A percentile compares a stretch with the other conserved stretches of the same genome.
These are phyloP conservation scores for Yamagishiella unicocca DNA, from an alignment of 139 green algal species.

Conservation along the genomic window DNA sequence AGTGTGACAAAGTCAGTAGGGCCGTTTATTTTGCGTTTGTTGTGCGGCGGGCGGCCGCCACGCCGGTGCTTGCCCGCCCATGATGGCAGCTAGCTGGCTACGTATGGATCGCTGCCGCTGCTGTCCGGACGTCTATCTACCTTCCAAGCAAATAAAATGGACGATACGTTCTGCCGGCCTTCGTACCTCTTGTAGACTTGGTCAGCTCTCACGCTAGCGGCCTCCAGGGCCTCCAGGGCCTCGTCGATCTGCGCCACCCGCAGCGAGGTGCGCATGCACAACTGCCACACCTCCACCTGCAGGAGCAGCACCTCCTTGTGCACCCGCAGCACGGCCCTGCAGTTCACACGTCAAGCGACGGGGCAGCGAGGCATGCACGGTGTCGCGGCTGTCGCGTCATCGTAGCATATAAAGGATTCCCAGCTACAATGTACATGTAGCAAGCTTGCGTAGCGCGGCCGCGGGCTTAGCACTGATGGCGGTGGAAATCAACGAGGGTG, in stretches of 20 bases:
- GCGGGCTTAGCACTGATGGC: background rate
- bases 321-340: constrained; percentile 39
- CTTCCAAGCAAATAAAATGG: background rate
- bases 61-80: background rate
- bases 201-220: background rate
- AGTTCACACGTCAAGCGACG: background rate
- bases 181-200: constrained; percentile 43
- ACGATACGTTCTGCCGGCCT: too few species aligned
- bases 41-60: background rate
- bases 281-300: constrained; percentile 42
- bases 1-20: too few species aligned
- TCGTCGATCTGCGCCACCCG: constrained; percentile 9
- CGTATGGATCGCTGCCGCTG: background rate
- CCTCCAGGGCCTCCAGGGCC: constrained; percentile 7
- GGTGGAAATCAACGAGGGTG: too few species aligned
- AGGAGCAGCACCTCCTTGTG: constrained; percentile 49
- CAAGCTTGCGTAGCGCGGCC: background rate
- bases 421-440: background rate
- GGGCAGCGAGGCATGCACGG: background rate
- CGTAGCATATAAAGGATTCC: background rate
- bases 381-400: background rate
- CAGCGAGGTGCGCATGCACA: constrained; percentile 19
- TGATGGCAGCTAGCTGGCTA: background rate
- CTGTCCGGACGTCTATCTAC: background rate
- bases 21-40: background rate